A percentile compares a stretch with the other conserved stretches of the same genome.
Evolutionary conservation across 352 stramenopile species (phyloP).

Genomic region (Phytophthora ohioensis): DNA sequence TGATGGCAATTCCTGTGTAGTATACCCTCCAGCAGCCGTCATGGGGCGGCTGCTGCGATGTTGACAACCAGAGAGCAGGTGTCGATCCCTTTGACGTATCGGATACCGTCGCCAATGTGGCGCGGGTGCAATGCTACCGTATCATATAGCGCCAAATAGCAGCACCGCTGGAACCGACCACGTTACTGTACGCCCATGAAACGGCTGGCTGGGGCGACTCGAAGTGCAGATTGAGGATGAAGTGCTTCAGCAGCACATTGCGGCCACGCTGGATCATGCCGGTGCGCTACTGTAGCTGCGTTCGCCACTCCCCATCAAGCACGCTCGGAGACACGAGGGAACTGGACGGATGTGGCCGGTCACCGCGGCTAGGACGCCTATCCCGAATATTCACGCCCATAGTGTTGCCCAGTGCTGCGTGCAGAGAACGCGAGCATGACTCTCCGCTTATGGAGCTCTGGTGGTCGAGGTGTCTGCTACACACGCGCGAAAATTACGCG

Average conservation of each 20-base stretch:
- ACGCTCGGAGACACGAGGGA: slow-evolving; percentile 18
- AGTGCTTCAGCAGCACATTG: background rate
- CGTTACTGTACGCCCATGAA: background rate
- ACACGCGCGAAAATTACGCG: slow-evolving; percentile 21
- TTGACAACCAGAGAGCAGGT: background rate
- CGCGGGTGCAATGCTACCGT: background rate
- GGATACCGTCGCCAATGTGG: slow-evolving; percentile 10
- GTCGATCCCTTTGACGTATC: background rate
- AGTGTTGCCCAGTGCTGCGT: slow-evolving; percentile 12
- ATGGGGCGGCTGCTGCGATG: no score
- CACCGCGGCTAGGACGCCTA: slow-evolving; percentile 15
- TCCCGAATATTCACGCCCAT: slow-evolving; percentile 25
- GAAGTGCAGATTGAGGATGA: background rate
- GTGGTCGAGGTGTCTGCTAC: slow-evolving; percentile 20
- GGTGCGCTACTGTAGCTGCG: background rate
- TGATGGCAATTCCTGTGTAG: no score
- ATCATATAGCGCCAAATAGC: background rate
- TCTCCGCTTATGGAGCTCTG: slow-evolving; percentile 11
- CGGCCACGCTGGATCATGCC: slow-evolving; percentile 8
- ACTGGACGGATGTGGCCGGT: slow-evolving; percentile 28
- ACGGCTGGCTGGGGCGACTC: background rate
- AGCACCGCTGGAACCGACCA: background rate
- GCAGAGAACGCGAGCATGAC: slow-evolving; percentile 23
- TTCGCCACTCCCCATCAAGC: slow-evolving; percentile 4
- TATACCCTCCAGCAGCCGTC: no score